phyloP scores from a whole-genome alignment of 805 yeast species.

The Blastobotrys muscicola region DNA sequence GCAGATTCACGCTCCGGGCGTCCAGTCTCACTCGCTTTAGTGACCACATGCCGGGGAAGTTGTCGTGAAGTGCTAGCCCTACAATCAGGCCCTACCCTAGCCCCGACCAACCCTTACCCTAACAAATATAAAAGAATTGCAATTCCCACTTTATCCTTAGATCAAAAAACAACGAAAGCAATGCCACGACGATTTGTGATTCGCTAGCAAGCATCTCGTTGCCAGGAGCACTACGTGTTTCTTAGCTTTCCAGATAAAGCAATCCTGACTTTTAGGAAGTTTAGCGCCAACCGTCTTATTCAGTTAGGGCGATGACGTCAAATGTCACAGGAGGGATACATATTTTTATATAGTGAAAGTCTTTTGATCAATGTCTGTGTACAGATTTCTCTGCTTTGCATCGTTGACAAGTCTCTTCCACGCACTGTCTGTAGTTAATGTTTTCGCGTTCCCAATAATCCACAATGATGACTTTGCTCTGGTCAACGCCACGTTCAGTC shows the following conservation, averaged over 20 bases:
- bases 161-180: constrained; percentile 29
- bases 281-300: constrained; percentile 21
- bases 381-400: constrained; percentile 7
- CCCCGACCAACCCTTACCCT: neutral
- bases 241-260: constrained; percentile 25
- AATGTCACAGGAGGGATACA: constrained; percentile 30
- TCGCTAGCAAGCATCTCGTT: constrained; percentile 25
- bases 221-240: constrained; percentile 24
- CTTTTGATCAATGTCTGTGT: no score
- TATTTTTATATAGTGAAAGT: neutral
- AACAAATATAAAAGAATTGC: no score
- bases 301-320: constrained; percentile 22
- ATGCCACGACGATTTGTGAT: constrained; percentile 29
- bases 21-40: no score
- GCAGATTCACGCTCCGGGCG: no score
- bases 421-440: constrained; percentile 52
- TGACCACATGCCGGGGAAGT: no score
- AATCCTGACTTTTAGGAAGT: constrained; percentile 29
- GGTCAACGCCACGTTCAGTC: constrained; percentile 96
- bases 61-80: no score
- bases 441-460: constrained; percentile 78
- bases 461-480: constrained; percentile 88
- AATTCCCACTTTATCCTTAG: constrained; percentile 15
- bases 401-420: constrained; percentile 58
- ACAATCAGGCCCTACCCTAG: neutral